phyloP scores from a whole-genome alignment of 352 stramenopile species.

The Vaucheria bursata region DNA sequence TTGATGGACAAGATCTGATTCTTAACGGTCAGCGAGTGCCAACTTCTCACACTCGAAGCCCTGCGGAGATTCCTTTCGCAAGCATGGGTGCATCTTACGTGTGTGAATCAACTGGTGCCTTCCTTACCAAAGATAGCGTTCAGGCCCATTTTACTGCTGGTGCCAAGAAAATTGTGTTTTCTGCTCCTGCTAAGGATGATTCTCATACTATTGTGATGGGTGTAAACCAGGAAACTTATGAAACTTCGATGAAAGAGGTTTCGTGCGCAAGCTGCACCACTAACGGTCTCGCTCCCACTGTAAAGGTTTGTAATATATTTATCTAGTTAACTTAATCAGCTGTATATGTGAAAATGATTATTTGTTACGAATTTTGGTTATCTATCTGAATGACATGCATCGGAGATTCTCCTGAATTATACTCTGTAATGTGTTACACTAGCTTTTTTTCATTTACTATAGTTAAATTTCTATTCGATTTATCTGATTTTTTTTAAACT shows the following conservation, averaged over 20 bases:
- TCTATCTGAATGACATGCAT: no score
- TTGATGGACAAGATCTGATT: conserved; percentile 57
- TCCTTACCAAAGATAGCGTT: conserved; percentile 84
- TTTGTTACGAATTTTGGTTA: no score
- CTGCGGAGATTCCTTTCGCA: conserved; percentile 65
- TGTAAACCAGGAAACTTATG: conserved; percentile 91
- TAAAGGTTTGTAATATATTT: no score
- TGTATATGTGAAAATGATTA: no score
- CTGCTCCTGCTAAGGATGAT: conserved; percentile 91
- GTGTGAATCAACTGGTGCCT: conserved; percentile 88
- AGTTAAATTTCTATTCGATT: no score
- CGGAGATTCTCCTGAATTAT: no score
- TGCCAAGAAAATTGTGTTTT: conserved; percentile 93
- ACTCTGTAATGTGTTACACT: no score
- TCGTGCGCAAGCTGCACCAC: conserved; percentile 98
- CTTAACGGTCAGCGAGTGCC: conserved; percentile 74
- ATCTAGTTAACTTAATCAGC: no score
- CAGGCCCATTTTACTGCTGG: conserved; percentile 80
- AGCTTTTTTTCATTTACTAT: no score
- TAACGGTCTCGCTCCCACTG: conserved; percentile 94
- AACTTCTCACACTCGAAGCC: conserved; percentile 67
- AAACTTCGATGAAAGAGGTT: conserved; percentile 71
- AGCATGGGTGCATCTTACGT: conserved; percentile 77
- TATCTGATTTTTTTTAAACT: no score
- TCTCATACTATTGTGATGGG: conserved; percentile 96